Evolutionary conservation across 2,329 filamentous ascomycete species (phyloP).

Genomic region (Exophiala sideris): DNA sequence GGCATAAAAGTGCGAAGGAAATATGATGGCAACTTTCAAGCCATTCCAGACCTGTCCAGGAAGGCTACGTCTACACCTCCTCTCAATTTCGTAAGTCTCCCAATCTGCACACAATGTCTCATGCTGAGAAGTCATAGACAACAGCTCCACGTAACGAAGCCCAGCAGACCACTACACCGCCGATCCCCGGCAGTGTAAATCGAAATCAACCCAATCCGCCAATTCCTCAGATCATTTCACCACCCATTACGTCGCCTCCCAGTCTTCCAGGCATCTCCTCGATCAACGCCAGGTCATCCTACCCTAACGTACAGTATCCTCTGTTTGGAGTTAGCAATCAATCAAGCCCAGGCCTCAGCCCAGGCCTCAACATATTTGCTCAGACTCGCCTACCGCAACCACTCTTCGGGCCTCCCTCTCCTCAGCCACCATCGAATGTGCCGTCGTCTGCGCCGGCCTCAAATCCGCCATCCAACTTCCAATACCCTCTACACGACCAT

Average conservation of each 20-base stretch:
- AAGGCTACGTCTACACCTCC: not conserved
- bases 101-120: not conserved
- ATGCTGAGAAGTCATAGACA: slow-evolving; percentile 1
- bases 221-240: slow-evolving; percentile 14
- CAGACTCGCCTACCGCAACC: not conserved
- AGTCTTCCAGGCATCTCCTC: slow-evolving; percentile 4
- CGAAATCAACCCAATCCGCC: not conserved
- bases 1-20: slow-evolving; percentile 39
- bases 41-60: slow-evolving; percentile 8
- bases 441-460: no score
- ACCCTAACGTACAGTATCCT: slow-evolving; percentile 14
- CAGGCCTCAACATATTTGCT: slow-evolving; percentile 8
- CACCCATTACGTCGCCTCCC: slow-evolving; percentile 2
- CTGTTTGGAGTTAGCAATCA: slow-evolving; percentile 9
- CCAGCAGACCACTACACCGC: not conserved
- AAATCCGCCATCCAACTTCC: slow-evolving; percentile 5
- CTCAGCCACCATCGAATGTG: slow-evolving; percentile 4
- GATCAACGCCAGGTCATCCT: not conserved
- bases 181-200: not conserved
- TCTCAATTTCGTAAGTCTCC: not conserved
- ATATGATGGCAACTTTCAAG: slow-evolving; percentile 22
- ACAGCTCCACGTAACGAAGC: not conserved
- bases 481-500: slow-evolving; percentile 3
- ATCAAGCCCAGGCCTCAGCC: slow-evolving; percentile 9
- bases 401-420: not conserved